A percentile compares a stretch with the other conserved stretches of the same genome.
phyloP scores from a whole-genome alignment of 176 grass and related monocot genomes.

The Lolium multiflorum region DNA sequence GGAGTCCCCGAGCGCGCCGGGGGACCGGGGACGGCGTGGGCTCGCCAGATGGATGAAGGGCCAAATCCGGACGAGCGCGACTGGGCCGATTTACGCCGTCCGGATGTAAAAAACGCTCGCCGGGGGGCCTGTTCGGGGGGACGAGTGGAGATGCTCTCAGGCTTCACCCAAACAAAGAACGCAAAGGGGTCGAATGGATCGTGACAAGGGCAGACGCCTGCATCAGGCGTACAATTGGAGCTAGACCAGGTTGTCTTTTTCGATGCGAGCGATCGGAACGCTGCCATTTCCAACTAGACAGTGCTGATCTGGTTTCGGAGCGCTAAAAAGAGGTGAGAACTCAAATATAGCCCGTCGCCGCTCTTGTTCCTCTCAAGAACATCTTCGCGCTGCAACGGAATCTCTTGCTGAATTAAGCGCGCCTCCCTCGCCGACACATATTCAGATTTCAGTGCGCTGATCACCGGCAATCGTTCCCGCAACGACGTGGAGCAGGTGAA shows the following conservation, averaged over 20 bases:
- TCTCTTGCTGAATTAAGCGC: neutral
- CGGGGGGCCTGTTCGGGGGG: no score
- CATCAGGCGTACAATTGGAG: neutral
- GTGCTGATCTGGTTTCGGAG: neutral
- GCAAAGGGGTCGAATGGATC: neutral
- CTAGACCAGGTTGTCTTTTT: neutral
- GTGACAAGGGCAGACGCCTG: neutral
- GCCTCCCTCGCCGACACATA: constrained; percentile 1
- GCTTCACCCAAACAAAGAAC: neutral
- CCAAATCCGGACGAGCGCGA: no score
- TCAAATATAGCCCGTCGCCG: neutral
- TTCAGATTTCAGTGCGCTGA: constrained; percentile 19
- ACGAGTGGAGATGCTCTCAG: no score
- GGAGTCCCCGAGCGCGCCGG: no score
- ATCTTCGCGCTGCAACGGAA: neutral
- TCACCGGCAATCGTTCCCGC: neutral
- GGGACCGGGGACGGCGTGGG: no score
- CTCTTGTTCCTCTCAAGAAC: neutral
- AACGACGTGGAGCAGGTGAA: constrained; percentile 1
- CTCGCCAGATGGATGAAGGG: no score
- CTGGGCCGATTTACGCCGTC: no score
- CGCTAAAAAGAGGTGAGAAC: constrained; percentile 11
- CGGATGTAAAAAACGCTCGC: no score
- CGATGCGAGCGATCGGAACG: neutral
- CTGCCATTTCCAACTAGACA: neutral